Evolutionary conservation across 1,284 basidiomycete species (phyloP).

Genomic region (Austropuccinia psidii): DNA sequence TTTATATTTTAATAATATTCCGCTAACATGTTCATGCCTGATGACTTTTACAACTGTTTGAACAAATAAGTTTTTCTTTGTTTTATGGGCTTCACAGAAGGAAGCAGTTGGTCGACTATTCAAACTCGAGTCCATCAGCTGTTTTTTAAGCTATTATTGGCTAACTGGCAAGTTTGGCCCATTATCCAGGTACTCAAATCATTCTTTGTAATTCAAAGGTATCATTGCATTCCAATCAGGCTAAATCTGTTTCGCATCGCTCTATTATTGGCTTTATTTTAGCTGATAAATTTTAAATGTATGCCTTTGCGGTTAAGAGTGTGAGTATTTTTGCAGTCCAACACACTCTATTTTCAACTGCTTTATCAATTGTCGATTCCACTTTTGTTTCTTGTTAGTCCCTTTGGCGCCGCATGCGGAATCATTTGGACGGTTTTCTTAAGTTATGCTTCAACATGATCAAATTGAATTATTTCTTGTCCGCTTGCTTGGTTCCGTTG

Average conservation of each 20-base stretch:
- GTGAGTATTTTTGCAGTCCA: conserved; percentile 8
- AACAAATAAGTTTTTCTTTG: conserved; percentile 2
- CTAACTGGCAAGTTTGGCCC: conserved; percentile 30
- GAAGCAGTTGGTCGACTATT: not conserved
- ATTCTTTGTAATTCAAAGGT: not conserved
- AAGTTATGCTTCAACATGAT: conserved; percentile 24
- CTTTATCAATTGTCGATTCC: not conserved
- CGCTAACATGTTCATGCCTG: not conserved
- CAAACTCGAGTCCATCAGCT: conserved; percentile 14
- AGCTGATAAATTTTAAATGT: conserved; percentile 28
- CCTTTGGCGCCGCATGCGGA: conserved; percentile 21
- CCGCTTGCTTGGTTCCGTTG: too few relatives aligned
- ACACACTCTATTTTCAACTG: not conserved
- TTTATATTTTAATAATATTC: not conserved
- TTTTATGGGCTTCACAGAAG: conserved; percentile 26
- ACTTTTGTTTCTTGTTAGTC: not conserved
- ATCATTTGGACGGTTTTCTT: conserved; percentile 30
- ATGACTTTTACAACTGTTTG: not conserved
- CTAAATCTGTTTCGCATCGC: not conserved
- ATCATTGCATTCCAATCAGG: not conserved
- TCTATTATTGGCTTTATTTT: not conserved
- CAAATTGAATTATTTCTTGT: too few relatives aligned
- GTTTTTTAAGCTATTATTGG: conserved; percentile 19
- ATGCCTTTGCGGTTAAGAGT: conserved; percentile 30
- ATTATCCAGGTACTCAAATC: conserved; percentile 19